A percentile compares a stretch with the other conserved stretches of the same genome.
Conservation (phyloP, 441 rosid species). For the Adansonia gregorii region DNA sequence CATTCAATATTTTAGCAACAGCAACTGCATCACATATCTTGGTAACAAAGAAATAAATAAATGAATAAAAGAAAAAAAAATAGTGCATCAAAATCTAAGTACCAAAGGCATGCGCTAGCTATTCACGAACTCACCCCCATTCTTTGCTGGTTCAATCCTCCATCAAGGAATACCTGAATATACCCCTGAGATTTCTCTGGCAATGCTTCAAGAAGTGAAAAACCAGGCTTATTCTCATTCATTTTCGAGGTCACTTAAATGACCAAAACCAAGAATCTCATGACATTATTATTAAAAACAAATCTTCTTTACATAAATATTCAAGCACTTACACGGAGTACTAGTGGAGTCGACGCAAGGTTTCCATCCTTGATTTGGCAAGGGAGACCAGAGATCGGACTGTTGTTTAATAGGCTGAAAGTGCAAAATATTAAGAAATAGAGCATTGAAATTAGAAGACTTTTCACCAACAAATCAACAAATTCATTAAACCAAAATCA, state of each 20-base stretch:
- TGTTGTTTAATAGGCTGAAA: conserved; percentile 63
- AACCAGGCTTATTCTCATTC: conserved; percentile 20
- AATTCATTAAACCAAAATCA: neutral
- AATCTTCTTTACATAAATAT: neutral
- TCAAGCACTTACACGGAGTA: conserved; percentile 43
- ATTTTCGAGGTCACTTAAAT: neutral
- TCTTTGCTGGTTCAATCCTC: conserved; percentile 82
- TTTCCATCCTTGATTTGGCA: conserved; percentile 64
- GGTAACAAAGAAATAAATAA: conserved; percentile 17
- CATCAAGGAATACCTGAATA: conserved; percentile 74
- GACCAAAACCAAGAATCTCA: conserved; percentile 10
- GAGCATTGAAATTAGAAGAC: neutral
- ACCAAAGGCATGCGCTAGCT: neutral
- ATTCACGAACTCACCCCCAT: conserved; percentile 59
- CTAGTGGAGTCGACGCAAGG: conserved; percentile 46
- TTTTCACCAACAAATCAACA: neutral
- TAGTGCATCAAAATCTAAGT: conserved; percentile 6
- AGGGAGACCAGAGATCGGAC: conserved; percentile 68
- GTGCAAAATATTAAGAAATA: neutral
- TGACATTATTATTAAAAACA: neutral
- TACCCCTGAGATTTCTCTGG: conserved; percentile 56
- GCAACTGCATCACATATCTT: conserved; percentile 86
- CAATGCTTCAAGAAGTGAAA: conserved; percentile 43
- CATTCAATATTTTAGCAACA: conserved; percentile 69
- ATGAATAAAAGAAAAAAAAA: conserved; percentile 24